These are phyloP conservation scores for Boechera retrofracta DNA, from an alignment of 345 rosid genomes.

Conservation along the genomic window DNA sequence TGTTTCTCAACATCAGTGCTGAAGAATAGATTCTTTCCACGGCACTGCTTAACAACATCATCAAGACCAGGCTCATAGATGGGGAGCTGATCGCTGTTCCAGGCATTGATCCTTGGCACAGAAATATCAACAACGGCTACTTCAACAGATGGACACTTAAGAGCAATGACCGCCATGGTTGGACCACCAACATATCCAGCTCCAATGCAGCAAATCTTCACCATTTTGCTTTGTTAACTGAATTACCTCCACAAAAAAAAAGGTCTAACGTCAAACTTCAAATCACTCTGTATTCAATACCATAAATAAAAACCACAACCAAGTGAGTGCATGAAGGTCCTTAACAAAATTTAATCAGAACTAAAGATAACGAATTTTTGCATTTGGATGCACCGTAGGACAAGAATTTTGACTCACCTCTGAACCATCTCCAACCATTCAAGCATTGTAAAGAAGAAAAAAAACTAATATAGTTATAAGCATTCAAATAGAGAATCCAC, in stretches of 20 bases:
- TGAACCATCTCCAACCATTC: conserved; percentile 27
- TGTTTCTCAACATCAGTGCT: conserved; percentile 92
- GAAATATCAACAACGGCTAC: conserved; percentile 93
- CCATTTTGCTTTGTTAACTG: conserved; percentile 60
- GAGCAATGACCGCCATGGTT: conserved; percentile 94
- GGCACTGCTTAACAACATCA: conserved; percentile 76
- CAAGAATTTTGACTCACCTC: not conserved
- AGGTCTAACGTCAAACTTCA: not conserved
- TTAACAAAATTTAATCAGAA: not conserved
- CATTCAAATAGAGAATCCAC: conserved; percentile 1
- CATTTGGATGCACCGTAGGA: conserved; percentile 8
- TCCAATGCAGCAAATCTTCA: conserved; percentile 97
- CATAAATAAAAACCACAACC: conserved; percentile 16
- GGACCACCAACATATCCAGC: conserved; percentile 99
- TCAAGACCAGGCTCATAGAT: conserved; percentile 95
- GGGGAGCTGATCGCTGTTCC: conserved; percentile 92
- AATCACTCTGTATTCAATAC: conserved; percentile 13
- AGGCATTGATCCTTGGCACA: conserved; percentile 70
- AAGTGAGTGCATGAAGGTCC: not conserved
- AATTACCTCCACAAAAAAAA: not conserved
- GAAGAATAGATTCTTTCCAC: conserved; percentile 91
- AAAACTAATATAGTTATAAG: not conserved
- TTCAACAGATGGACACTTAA: conserved; percentile 85
- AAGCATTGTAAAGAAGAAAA: conserved; percentile 2
- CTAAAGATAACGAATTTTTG: not conserved